Base-by-base conservation (phyloP, 352 stramenopile genomes). In the Globisporangium cederbergense region DNA sequence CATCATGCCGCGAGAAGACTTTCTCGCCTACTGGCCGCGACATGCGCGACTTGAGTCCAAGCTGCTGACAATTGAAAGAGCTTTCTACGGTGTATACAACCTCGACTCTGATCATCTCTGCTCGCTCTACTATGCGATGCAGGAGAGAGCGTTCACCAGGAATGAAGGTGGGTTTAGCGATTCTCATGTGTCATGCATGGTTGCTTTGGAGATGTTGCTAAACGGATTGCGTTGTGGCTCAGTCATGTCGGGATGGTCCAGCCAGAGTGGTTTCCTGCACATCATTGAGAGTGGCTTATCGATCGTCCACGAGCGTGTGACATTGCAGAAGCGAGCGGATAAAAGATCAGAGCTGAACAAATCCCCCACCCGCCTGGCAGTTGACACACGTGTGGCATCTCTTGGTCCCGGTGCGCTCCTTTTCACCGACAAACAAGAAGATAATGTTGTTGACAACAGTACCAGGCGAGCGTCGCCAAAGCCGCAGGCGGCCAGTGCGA, bases 231-330 rank as follows among this genome's bases (percentile, higher is more conserved):
- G 22, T 43, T 54, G 5, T 58, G 57, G 36, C 22, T 22, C 3
- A 83, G 78, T 83, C 10, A 57, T 87, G 18, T 75, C 65, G 4
- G 68, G 64, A n/a, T 64, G 22, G 8, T 65, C 65, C 13, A 72
- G 63, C 5, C 64, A 73, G 28, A 40, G 52, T 6, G 72, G 69
- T 3, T 71, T 57, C 7, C 61, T 83, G 1, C 68, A 83, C 38
- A 58, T 87, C 4, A 70, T 87, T 32, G 62, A 77, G 54, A 76
- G 68, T 13, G 76, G 76, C 8, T 46, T 59, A 20, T 78, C 76
- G n/a, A 60, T 87, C 40, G 72, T 84, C 6, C 78, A 84, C 30
- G 73, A 83, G 30, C 58, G 54, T 11, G 67, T 86, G n/a, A 65
- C 58, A 22, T 57, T 86, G 18, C 68, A 81, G 50, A 55, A 66